Evolutionary conservation across 345 rosid species (phyloP).

Genomic region (Toxicodendron radicans): DNA sequence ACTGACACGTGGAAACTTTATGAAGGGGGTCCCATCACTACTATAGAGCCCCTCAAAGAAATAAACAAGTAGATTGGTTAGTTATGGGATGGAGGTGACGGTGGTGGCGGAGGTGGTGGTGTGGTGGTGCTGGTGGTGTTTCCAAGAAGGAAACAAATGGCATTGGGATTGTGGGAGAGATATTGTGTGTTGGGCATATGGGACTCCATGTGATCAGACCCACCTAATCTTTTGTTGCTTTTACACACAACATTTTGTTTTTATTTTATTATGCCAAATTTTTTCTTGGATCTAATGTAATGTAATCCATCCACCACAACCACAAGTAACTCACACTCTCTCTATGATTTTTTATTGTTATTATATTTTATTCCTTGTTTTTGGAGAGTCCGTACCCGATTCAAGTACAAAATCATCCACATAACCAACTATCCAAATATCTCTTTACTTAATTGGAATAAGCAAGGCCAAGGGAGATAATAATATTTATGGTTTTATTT

Average conservation of each 20-base stretch:
- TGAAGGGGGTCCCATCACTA: conserved; percentile 18
- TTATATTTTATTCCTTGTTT: not conserved
- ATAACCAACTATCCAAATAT: no score
- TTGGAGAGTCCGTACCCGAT: conserved; percentile 11
- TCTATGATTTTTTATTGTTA: not conserved
- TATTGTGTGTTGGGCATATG: conserved; percentile 27
- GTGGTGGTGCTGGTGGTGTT: conserved; percentile 5
- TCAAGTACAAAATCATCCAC: not conserved
- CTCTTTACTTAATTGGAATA: no score
- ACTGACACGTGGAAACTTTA: conserved; percentile 30
- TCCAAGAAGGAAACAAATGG: conserved; percentile 35
- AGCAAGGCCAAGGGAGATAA: no score
- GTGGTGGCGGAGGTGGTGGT: not conserved
- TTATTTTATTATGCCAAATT: not conserved
- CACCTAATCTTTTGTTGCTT: conserved; percentile 28
- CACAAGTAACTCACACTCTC: not conserved
- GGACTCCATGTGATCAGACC: conserved; percentile 32
- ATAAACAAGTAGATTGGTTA: not conserved
- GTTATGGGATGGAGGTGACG: not conserved
- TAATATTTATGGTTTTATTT: no score
- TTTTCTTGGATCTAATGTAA: conserved; percentile 4
- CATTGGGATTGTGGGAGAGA: conserved; percentile 15
- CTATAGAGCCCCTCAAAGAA: conserved; percentile 26
- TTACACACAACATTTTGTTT: conserved; percentile 1
- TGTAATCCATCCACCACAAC: not conserved